Base-by-base conservation (phyloP, 305 asterid species). In the Stenogyne calaminthoides region DNA sequence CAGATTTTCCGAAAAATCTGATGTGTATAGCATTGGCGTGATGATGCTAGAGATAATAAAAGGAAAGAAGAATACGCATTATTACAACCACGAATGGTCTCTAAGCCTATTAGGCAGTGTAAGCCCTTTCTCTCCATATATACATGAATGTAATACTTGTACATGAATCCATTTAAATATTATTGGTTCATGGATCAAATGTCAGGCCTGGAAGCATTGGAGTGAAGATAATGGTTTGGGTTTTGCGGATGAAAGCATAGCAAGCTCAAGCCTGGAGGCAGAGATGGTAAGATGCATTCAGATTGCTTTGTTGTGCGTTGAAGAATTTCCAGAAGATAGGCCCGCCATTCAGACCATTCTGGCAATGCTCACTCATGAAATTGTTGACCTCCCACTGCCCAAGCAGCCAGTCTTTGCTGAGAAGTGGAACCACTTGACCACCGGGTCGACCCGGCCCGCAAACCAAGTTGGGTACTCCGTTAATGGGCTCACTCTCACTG, bases 21-120 rank as follows among this genome's bases (percentile, higher is more conserved):
- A 54, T 22, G 65, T 69, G 1, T 69, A 69, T 9, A 55, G 73
- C n/a, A 55, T 69, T 7, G 73, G 73, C 0, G 73, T 69, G 62
- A 10, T 69, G 22, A 52, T 69, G 25, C 19, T 69, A 16, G 73
- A 69, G 55, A 69, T 69, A 11, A 6, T 55, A 12, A 69, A 55
- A 7, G 73, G 73, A 20, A 20, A 27, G 7, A 69, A 69, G 65
- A 69, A 69, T 22, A 55, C 64, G 22, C 65, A 36, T 40, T 69
- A 54, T 37, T 39, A 18, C 27, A 37, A 55, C 7, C 40, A 37
- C 0, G 65, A 69, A 36, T 20, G 19, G 55, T 69, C 65, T 8
- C 20, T 69, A 39, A 37, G 73, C 55, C 73, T 69, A 0, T 54
- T 47, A 11, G 73, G 55, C 20, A 18, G 5, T 37, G 73, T 69